Base-by-base conservation (phyloP, 306 rosid genomes). In the Gleditsia sinensis region DNA sequence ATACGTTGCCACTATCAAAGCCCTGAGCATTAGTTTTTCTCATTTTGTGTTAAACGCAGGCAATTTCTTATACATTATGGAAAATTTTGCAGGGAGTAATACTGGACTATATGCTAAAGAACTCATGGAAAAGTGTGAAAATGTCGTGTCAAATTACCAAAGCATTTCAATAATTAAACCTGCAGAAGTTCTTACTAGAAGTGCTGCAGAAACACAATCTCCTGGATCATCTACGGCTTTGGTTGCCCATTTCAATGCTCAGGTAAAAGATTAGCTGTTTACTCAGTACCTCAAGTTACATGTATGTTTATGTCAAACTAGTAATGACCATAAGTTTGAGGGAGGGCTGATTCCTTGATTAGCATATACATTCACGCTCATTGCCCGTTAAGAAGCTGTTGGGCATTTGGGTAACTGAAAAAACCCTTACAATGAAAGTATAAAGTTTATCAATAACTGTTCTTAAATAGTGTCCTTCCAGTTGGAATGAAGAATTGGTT, bases 201-300 rank as follows among this genome's bases (percentile, higher is more conserved):
- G 88, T 83, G 89, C 80, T 24, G 62, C 83, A 32, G 83, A 81
- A 78, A 81, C 90, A 42, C 80, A 82, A 56, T 74, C 78, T 32
- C 81, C 86, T 65, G 96, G 97, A 73, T 88, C 86, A 55, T 83
- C 83, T 68, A 74, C 97, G 3, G 73, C 75, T 25, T 79, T 92
- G 82, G 87, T 89, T 3, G 82, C 87, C 36, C 72, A 83, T 76
- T 92, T 92, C 78, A 92, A 92, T 75, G 97, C 93, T 59, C 90
- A 86, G 91, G 97, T 92, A 89, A 37, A 21, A 9, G 46, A 39
- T 71, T 36, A 50, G 16, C 62, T 48, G 20, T 39, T 75, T 59
- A 21, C 81, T 25, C 42, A 25, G 24, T 19, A 46, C 25, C 67
- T 65, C 17, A 45, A 74, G 24, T 64, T 50, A 63, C 21, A 50